Evolutionary conservation across 2,329 filamentous ascomycete genomes (phyloP), one percentile per base, ranked within the genome.

Genomic region (Apiospora marii): DNA sequence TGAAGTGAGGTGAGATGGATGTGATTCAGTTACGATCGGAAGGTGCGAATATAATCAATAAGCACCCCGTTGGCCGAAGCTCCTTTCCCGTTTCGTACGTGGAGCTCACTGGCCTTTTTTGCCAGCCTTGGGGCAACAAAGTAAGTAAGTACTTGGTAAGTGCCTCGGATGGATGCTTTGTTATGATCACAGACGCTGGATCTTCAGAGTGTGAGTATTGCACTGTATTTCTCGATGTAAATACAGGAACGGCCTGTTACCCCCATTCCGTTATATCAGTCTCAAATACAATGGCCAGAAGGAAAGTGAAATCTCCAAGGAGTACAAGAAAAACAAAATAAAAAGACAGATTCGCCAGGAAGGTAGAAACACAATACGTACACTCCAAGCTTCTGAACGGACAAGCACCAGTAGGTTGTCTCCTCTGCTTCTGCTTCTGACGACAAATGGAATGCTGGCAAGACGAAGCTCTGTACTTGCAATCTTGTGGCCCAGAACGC

Each of bases 401-500:
- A 70, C 41, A 44, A 61, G 49, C 46, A 61, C 30, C 24, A 43
- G 41, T 34, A 37, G 71, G 49, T 30, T 48, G 49, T 44, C 44
- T 48, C 67, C 48, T 46, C 70, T 72, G 43, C 67, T 24, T 48
- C n/a, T 53, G 46, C 48, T 69, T 43, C 68, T 41, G 74, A 67
- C 27, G 53, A 71, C 41, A 69, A 71, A 73, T 34, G 43, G 58
- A 43, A 72, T 69, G 51, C 53, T 51, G 43, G 37, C 83, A 87
- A 89, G 88, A 91, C 84, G 88, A 89, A 90, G 89, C 89, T 91
- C 89, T 90, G 83, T 91, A 87, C 89, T 89, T 87, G 82, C 84
- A 82, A 82, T 85, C 86, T 84, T 68, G 73, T 58, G 69, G 48
- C 70, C 73, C 75, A 72, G 74, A 75, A 72, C 73, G 51, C 30